Percentiles rank a stretch among this genome's conserved stretches.
Conservation (phyloP, 208 protist species). For the Naegleria gruberi region DNA sequence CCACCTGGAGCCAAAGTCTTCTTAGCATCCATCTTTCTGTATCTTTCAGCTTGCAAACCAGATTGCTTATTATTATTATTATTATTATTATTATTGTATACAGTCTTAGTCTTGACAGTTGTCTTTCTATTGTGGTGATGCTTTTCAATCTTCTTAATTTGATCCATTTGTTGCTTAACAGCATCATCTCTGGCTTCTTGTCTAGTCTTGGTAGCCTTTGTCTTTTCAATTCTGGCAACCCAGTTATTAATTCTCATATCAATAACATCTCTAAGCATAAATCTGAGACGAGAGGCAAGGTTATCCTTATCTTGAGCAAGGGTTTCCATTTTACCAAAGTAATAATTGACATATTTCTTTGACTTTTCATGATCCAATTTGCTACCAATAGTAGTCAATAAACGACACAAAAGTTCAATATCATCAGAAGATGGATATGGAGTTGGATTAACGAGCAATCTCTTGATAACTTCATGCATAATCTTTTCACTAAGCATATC, state of each 20-base stretch:
- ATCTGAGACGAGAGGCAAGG: constrained; percentile 28
- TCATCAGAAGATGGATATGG: constrained; percentile 21
- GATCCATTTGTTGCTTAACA: constrained; percentile 12
- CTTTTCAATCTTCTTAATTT: background rate
- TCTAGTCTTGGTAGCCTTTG: background rate
- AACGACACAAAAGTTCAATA: constrained; percentile 40
- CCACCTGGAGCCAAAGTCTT: background rate
- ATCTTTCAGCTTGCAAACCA: background rate
- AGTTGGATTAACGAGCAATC: constrained; percentile 12
- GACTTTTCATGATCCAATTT: constrained; percentile 24
- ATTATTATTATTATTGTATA: background rate
- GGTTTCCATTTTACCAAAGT: constrained; percentile 31
- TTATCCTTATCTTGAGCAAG: constrained; percentile 19
- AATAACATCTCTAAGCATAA: constrained; percentile 38
- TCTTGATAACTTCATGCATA: constrained; percentile 42
- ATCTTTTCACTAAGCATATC: constrained; percentile 44
- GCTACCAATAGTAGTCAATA: constrained; percentile 38
- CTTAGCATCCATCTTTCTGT: background rate
- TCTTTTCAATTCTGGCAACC: constrained; percentile 20
- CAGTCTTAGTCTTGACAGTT: background rate
- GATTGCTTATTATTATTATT: background rate
- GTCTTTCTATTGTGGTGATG: background rate
- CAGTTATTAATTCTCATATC: constrained; percentile 36
- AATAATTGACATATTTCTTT: constrained; percentile 25
- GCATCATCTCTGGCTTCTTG: constrained; percentile 1